phyloP scores from a whole-genome alignment of 352 stramenopile species.

The Pythium brassicae region DNA sequence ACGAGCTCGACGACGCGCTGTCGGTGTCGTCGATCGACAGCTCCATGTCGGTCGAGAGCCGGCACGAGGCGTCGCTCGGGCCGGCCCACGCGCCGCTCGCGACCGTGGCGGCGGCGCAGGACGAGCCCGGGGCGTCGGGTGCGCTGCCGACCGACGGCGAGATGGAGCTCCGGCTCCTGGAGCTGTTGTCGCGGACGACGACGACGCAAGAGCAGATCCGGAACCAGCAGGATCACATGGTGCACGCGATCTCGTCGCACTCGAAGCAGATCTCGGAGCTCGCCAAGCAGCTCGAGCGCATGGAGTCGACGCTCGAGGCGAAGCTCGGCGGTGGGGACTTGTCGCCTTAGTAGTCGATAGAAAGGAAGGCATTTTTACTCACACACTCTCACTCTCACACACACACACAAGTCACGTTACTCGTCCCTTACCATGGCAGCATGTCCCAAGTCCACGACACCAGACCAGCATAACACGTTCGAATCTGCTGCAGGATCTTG shows the following conservation, averaged over 20 bases:
- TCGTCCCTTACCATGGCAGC: no score
- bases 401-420: background rate
- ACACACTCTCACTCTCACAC: background rate
- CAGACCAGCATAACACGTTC: no score
- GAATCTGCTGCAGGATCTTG: no score
- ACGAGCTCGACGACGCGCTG: constrained; percentile 11
- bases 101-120: background rate
- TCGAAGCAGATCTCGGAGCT: constrained; percentile 78
- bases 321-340: constrained; percentile 32
- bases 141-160: constrained; percentile 28
- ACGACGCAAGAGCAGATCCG: constrained; percentile 75
- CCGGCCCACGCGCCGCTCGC: constrained; percentile 4
- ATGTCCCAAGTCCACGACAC: no score
- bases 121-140: background rate
- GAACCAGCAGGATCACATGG: constrained; percentile 80
- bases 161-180: constrained; percentile 76
- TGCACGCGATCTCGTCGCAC: constrained; percentile 66
- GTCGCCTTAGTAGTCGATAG: constrained; percentile 6
- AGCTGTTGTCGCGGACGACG: constrained; percentile 77
- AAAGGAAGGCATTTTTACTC: constrained; percentile 1
- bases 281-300: constrained; percentile 74
- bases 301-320: constrained; percentile 61
- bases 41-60: constrained; percentile 15
- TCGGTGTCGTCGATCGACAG: constrained; percentile 19
- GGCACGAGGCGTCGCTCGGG: background rate